Percentiles rank a stretch among this genome's conserved stretches.
Evolutionary conservation across 345 rosid genomes (phyloP).

Genomic region (Linum usitatissimum): DNA sequence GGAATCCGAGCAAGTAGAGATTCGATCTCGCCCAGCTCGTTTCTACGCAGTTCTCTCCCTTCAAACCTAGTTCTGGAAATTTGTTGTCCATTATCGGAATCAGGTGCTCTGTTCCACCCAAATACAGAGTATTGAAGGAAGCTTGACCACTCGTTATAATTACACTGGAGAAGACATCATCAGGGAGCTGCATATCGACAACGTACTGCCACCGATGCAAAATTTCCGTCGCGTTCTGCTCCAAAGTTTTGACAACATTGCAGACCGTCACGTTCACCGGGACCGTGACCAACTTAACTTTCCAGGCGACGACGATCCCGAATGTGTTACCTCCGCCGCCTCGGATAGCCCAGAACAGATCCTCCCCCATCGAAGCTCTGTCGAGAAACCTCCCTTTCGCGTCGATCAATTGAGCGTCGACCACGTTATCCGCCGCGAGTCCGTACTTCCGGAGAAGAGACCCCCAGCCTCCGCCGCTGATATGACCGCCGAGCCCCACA

Average conservation of each 20-base stretch:
- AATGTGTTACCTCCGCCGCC: conserved; percentile 4
- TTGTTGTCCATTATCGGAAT: background rate
- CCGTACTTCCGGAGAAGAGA: background rate
- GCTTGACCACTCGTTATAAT: background rate
- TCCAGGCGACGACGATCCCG: conserved; percentile 4
- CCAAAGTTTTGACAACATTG: background rate
- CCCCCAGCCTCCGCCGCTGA: background rate
- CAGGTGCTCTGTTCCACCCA: background rate
- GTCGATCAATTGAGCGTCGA: background rate
- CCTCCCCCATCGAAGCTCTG: conserved; percentile 6
- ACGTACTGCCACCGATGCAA: background rate
- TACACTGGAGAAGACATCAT: background rate
- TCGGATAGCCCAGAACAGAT: conserved; percentile 2
- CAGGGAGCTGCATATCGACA: background rate
- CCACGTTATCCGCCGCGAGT: background rate
- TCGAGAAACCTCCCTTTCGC: conserved; percentile 1
- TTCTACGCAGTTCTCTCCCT: background rate
- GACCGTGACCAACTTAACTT: background rate
- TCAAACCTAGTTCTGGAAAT: background rate
- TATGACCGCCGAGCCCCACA: background rate
- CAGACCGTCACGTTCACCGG: background rate
- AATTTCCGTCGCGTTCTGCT: background rate
- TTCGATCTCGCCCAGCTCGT: conserved; percentile 1
- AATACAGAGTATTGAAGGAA: background rate
- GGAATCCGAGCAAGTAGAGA: background rate